Evolutionary conservation across 495 filamentous ascomycete genomes (phyloP), one percentile per base, ranked within the genome.

Genomic region (Talaromyces adpressus): DNA sequence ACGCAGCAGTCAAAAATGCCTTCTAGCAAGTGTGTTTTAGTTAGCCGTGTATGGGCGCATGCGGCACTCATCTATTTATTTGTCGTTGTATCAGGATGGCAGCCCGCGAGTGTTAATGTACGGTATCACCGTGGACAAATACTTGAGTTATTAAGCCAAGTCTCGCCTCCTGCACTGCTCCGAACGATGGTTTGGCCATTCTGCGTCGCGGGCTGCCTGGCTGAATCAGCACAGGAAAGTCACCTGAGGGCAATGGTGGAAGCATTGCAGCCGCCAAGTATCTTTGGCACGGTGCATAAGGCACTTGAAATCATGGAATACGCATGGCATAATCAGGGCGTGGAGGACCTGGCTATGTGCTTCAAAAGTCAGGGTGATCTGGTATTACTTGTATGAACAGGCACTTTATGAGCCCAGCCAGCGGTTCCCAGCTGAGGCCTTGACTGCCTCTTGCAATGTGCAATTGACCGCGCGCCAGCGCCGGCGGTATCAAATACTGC

Each of bases 21-120:
- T 47, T 64, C 29, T 47, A 66, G 12, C 29, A 63, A 65, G 25
- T 66, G 20, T 53, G 23, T 58, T 23, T 62, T 72, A 25, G 63
- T 72, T 22, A 75, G 76, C 1, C 69, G 63, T 34, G 70, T 81
- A 36, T 85, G 81, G 81, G 78, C 72, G 1, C 77, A 82, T 56
- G 78, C 78, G 6, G 74, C 77, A 6, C 68, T 83, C 11, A 62
- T 81, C 9, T 85, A 83, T 63, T 72, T 83, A 16, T 73, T 57
- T 30, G 71, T 82, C 18, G 80, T 84, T 6, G 73, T 83, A 1
- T 81, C 76, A 11, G 82, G 82, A 36, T 85, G 80, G 80, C 81
- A 85, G 67, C 77, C 79, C 7, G 73, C 74, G 0, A 73, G 67
- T 53, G 57, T 59, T 5, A 78, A 79, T 54, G 72, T 81, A 2